Conservation (phyloP, 768 basidiomycete genomes). For the Amanita exitialis region DNA sequence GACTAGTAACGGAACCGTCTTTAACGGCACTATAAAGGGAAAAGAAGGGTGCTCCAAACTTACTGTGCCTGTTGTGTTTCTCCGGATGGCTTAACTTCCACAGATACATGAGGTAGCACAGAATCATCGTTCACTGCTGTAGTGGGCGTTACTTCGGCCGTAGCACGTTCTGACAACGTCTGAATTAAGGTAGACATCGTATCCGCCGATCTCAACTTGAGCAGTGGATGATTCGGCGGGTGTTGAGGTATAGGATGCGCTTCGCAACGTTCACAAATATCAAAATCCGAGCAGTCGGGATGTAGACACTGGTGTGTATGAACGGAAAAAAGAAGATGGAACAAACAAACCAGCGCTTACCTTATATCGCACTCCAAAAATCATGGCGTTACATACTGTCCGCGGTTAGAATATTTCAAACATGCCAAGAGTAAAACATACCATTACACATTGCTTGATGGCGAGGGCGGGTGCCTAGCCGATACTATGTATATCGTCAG, state of each 20-base stretch:
- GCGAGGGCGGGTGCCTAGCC: not conserved
- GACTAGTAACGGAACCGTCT: too few species aligned
- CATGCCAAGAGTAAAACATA: conserved; percentile 10
- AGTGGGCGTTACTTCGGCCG: not conserved
- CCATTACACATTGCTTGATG: conserved; percentile 60
- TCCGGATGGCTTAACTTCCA: too few species aligned
- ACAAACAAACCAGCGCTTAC: conserved; percentile 21
- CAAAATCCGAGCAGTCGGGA: conserved; percentile 66
- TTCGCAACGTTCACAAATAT: conserved; percentile 74
- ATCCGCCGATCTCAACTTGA: conserved; percentile 58
- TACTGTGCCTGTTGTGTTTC: too few species aligned
- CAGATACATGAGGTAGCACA: too few species aligned
- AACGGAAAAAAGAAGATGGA: conserved; percentile 6
- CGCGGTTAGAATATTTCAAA: not conserved
- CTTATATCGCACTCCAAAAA: conserved; percentile 66
- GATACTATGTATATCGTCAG: conserved; percentile 1
- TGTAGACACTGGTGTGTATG: conserved; percentile 58
- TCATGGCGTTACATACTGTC: conserved; percentile 36
- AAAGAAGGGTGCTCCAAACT: not conserved
- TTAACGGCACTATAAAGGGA: not conserved
- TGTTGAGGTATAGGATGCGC: conserved; percentile 72
- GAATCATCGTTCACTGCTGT: too few species aligned
- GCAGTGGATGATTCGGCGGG: conserved; percentile 55
- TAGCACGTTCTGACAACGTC: not conserved
- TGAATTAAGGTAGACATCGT: conserved; percentile 17